Conservation (phyloP, 192 early-diverging fungal species). For the Rhizophagus sp. region DNA sequence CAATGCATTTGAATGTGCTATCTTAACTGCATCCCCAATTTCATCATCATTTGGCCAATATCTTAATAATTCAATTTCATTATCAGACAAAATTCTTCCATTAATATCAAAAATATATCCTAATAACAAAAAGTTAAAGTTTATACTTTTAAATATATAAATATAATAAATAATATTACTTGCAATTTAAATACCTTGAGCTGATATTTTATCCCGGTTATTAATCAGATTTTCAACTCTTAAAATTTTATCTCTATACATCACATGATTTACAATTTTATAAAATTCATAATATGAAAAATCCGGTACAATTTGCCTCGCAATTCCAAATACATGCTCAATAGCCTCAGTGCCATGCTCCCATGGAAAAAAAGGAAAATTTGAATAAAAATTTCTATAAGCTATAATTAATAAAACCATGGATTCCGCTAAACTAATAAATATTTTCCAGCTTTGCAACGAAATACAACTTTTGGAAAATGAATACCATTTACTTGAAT, state of each 20-base stretch:
- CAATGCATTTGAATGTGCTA: neutral
- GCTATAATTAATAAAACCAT: neutral
- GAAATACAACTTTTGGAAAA: neutral
- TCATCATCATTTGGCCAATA: neutral
- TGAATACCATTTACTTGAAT: neutral
- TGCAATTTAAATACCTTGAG: neutral
- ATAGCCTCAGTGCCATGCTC: neutral
- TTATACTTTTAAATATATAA: too few species aligned
- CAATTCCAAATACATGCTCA: neutral
- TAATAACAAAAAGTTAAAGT: neutral
- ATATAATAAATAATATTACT: too few species aligned
- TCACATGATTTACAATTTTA: neutral
- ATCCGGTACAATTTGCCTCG: neutral
- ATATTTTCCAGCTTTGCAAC: neutral
- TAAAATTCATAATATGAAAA: neutral
- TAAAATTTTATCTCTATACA: constrained; percentile 2
- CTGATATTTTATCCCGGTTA: neutral
- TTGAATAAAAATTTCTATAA: neutral
- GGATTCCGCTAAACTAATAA: neutral
- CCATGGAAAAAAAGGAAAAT: neutral
- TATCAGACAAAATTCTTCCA: neutral
- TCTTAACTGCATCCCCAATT: neutral
- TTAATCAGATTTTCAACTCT: neutral
- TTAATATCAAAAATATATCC: constrained; percentile 3
- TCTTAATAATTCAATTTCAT: neutral